These are phyloP conservation scores for Naganishia vaughanmartiniae DNA, from an alignment of 768 basidiomycete genomes.

Conservation along the genomic window DNA sequence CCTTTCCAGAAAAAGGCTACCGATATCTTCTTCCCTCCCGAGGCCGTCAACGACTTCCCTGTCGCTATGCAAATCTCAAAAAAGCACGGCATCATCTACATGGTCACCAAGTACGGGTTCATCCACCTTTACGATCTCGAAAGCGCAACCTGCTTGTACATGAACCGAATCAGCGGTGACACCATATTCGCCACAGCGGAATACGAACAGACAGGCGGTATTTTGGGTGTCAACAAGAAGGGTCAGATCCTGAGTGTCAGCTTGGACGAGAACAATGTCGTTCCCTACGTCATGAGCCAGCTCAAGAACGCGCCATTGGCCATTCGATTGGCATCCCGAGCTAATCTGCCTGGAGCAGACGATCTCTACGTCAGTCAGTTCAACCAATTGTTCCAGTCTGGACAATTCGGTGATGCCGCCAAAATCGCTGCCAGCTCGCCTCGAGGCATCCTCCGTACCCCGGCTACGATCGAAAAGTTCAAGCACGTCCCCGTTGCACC, in stretches of 20 bases:
- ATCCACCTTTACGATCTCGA: constrained; percentile 99
- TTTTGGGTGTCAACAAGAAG: constrained; percentile 99
- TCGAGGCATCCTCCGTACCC: constrained; percentile 87
- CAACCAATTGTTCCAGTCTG: constrained; percentile 79
- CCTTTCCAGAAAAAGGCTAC: constrained; percentile 96
- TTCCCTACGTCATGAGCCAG: constrained; percentile 88
- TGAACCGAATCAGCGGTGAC: constrained; percentile 99
- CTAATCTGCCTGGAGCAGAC: constrained; percentile 93
- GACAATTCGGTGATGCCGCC: constrained; percentile 88
- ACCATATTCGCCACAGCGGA: constrained; percentile 99
- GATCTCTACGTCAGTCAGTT: constrained; percentile 94
- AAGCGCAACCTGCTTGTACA: constrained; percentile 94
- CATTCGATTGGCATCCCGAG: constrained; percentile 94
- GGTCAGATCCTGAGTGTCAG: constrained; percentile 96
- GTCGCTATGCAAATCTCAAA: constrained; percentile 99
- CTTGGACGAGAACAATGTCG: constrained; percentile 91
- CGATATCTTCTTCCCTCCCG: constrained; percentile 98
- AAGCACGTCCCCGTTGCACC: constrained; percentile 88
- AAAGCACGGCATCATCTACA: constrained; percentile 92
- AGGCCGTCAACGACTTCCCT: constrained; percentile 97
- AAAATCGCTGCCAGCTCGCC: constrained; percentile 98
- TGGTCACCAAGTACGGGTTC: constrained; percentile 98
- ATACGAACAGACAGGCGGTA: constrained; percentile 88
- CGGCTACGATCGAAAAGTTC: constrained; percentile 94
- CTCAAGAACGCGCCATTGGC: constrained; percentile 97